A percentile compares a stretch with the other conserved stretches of the same genome.
Evolutionary conservation across 306 rosid species (phyloP).

Genomic region (Prunus mongolica): DNA sequence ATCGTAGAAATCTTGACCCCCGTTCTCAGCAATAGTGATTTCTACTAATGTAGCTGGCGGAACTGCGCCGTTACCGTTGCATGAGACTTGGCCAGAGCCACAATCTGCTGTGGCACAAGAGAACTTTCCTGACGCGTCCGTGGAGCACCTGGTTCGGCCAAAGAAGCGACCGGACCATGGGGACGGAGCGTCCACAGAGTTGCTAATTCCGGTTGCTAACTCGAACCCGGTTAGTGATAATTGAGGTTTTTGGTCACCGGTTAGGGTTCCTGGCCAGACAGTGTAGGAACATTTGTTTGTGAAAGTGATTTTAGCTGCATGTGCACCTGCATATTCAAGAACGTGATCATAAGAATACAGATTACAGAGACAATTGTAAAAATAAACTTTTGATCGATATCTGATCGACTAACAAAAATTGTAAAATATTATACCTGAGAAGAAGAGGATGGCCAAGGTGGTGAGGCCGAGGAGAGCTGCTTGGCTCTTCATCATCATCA

Average conservation of each 20-base stretch:
- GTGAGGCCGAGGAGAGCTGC: not conserved
- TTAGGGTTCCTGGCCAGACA: conserved; percentile 25
- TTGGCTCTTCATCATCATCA: not conserved
- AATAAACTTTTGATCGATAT: no score
- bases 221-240: conserved; percentile 16
- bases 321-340: not conserved
- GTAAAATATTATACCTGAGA: not conserved
- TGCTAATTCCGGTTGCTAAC: not conserved
- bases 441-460: not conserved
- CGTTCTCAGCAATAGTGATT: conserved; percentile 44
- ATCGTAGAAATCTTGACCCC: conserved; percentile 61
- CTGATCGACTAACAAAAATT: not conserved
- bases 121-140: conserved; percentile 41
- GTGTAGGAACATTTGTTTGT: conserved; percentile 23
- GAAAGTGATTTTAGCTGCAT: conserved; percentile 2
- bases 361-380: no score
- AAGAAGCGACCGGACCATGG: conserved; percentile 69
- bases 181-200: conserved; percentile 17
- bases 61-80: conserved; percentile 36
- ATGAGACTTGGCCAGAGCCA: conserved; percentile 47
- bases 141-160: conserved; percentile 57
- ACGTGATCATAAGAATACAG: not conserved
- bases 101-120: conserved; percentile 65
- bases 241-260: conserved; percentile 1
- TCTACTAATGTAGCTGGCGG: conserved; percentile 60